A percentile compares a stretch with the other conserved stretches of the same genome.
These are phyloP conservation scores for Elaeis guineensis DNA, from an alignment of 176 grass and related monocot species.

Conservation along the genomic window DNA sequence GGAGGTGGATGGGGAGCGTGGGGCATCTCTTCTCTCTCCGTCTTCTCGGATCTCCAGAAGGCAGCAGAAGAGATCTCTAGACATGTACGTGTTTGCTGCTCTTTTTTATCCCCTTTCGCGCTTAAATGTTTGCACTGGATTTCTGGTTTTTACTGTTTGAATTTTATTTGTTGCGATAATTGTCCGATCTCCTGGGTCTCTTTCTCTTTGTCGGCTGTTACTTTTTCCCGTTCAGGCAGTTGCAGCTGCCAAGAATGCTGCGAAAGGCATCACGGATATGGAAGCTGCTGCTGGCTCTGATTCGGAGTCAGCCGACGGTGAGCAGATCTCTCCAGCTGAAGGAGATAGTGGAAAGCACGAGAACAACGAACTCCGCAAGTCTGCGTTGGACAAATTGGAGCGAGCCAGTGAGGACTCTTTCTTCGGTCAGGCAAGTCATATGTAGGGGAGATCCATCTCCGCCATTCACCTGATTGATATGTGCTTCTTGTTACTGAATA, in stretches of 20 bases:
- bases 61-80: constrained; percentile 71
- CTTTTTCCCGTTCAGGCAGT: constrained; percentile 47
- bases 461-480: too few species aligned
- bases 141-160: neutral
- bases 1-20: constrained; percentile 75
- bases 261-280: constrained; percentile 38
- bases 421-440: constrained; percentile 62
- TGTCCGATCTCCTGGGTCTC: too few species aligned
- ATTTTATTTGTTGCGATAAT: too few species aligned
- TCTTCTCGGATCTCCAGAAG: constrained; percentile 69
- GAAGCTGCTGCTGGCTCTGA: constrained; percentile 23
- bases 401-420: constrained; percentile 78
- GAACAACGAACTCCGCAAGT: constrained; percentile 29
- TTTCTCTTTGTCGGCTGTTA: neutral
- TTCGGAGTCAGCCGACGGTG: constrained; percentile 9
- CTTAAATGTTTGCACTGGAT: too few species aligned
- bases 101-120: neutral
- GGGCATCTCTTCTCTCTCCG: constrained; percentile 50
- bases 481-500: too few species aligned
- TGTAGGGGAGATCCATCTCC: neutral
- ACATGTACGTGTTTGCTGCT: constrained; percentile 31
- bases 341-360: constrained; percentile 13
- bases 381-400: constrained; percentile 68
- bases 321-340: constrained; percentile 13
- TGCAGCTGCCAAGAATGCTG: constrained; percentile 75